Conservation (phyloP, 1,139 yeast species). For the Diutina siamensis region DNA sequence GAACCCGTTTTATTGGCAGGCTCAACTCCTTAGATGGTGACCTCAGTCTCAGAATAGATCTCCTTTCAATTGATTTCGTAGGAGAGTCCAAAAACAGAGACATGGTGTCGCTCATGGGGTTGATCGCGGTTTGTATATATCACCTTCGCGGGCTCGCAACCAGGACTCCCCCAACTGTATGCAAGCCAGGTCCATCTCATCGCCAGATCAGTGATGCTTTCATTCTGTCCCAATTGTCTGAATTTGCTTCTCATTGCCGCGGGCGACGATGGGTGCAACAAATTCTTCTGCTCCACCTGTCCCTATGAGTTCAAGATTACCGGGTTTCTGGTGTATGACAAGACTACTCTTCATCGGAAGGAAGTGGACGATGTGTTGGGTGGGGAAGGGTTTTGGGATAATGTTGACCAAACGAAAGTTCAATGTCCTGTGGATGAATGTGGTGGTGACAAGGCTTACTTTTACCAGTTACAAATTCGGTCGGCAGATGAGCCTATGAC, state of each 20-base stretch:
- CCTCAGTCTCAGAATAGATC: not conserved
- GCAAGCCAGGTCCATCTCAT: not conserved
- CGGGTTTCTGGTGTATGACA: conserved; percentile 75
- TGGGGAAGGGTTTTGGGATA: conserved; percentile 98
- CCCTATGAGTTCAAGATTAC: conserved; percentile 86
- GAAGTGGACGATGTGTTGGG: conserved; percentile 95
- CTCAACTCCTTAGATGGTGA: not conserved
- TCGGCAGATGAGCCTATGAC: conserved; percentile 95
- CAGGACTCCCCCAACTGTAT: not conserved
- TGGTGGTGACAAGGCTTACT: conserved; percentile 86
- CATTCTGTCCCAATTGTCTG: conserved; percentile 89
- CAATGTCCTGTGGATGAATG: conserved; percentile 86
- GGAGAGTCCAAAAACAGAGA: not conserved
- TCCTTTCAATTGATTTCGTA: not conserved
- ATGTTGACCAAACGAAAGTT: conserved; percentile 81
- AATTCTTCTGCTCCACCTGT: conserved; percentile 83
- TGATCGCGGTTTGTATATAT: not conserved
- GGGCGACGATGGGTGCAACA: conserved; percentile 32
- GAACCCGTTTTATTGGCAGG: not conserved
- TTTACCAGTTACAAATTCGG: conserved; percentile 91
- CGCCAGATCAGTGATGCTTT: conserved; percentile 62
- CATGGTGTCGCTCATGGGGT: not conserved
- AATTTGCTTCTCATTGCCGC: conserved; percentile 60
- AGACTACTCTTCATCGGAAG: conserved; percentile 73
- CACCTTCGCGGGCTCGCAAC: conserved; percentile 3